phyloP scores from a whole-genome alignment of 129 eudicot species.

The Chrysanthemum lavandulifolium region DNA sequence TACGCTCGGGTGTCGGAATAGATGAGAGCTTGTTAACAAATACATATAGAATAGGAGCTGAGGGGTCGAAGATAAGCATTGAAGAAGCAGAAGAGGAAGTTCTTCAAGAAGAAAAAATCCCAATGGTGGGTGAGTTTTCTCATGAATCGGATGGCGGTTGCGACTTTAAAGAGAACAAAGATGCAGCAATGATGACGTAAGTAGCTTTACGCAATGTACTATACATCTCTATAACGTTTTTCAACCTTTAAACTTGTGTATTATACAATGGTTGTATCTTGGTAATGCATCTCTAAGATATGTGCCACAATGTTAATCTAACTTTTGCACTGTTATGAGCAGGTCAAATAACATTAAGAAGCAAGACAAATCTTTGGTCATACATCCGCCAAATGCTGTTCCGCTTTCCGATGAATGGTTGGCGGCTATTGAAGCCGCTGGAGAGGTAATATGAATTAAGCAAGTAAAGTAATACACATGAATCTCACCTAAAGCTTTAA shows the following conservation, averaged over 20 bases:
- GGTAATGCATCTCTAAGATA: constrained; percentile 12
- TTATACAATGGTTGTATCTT: constrained; percentile 10
- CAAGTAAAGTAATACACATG: constrained; percentile 4
- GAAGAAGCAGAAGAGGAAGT: constrained; percentile 17
- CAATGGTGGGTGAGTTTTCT: constrained; percentile 22
- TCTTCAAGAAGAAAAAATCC: constrained; percentile 25
- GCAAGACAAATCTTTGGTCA: constrained; percentile 28
- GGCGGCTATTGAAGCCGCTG: constrained; percentile 98
- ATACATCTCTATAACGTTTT: constrained; percentile 2
- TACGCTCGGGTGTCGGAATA: constrained; percentile 18
- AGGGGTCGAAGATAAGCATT: constrained; percentile 16
- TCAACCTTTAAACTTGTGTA: background rate
- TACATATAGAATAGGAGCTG: constrained; percentile 9
- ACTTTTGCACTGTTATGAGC: constrained; percentile 34
- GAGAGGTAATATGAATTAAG: constrained; percentile 63
- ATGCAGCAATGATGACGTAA: constrained; percentile 35
- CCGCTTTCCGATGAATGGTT: constrained; percentile 99
- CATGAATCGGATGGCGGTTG: constrained; percentile 17
- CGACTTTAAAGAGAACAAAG: constrained; percentile 20
- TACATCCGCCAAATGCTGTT: constrained; percentile 60
- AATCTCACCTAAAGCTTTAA: constrained; percentile 15
- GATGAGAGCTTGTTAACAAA: constrained; percentile 24
- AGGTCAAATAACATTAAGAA: constrained; percentile 36
- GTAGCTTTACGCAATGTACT: constrained; percentile 28
- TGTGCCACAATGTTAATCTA: constrained; percentile 13